These are phyloP conservation scores for Fallopia convolvulus DNA, from an alignment of 148 eudicot species.

Conservation along the genomic window DNA sequence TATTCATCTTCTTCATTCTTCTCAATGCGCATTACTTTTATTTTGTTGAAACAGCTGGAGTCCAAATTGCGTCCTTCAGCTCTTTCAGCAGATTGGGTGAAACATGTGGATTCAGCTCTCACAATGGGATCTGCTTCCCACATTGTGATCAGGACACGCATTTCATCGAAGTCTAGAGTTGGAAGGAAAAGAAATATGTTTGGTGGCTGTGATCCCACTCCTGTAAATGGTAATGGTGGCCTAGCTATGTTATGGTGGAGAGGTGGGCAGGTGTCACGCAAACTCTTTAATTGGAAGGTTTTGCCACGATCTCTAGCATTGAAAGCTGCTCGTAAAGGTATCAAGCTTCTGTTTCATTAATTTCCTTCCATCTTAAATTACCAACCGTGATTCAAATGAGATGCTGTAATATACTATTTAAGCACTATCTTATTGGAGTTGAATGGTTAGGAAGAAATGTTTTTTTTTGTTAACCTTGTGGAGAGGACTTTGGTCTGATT, in stretches of 20 bases:
- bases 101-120: conserved; percentile 61
- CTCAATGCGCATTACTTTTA: neutral
- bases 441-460: neutral
- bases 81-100: conserved; percentile 72
- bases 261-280: conserved; percentile 79
- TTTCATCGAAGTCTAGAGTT: conserved; percentile 40
- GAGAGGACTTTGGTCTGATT: neutral
- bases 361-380: neutral
- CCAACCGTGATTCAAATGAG: neutral
- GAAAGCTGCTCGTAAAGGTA: conserved; percentile 92
- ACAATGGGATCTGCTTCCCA: conserved; percentile 76
- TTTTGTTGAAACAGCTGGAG: conserved; percentile 57
- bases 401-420: neutral
- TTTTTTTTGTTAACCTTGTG: neutral
- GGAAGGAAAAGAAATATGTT: conserved; percentile 38
- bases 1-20: neutral
- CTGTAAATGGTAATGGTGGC: conserved; percentile 43
- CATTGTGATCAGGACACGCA: conserved; percentile 46
- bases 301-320: conserved; percentile 62
- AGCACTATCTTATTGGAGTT: neutral
- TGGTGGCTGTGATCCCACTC: conserved; percentile 34
- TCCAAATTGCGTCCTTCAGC: conserved; percentile 61
- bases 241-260: conserved; percentile 85
- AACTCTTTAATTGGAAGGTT: conserved; percentile 74
- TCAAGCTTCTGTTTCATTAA: conserved; percentile 11